Conservation (phyloP, 495 filamentous ascomycete genomes). For the Aspergillus nidulans region DNA sequence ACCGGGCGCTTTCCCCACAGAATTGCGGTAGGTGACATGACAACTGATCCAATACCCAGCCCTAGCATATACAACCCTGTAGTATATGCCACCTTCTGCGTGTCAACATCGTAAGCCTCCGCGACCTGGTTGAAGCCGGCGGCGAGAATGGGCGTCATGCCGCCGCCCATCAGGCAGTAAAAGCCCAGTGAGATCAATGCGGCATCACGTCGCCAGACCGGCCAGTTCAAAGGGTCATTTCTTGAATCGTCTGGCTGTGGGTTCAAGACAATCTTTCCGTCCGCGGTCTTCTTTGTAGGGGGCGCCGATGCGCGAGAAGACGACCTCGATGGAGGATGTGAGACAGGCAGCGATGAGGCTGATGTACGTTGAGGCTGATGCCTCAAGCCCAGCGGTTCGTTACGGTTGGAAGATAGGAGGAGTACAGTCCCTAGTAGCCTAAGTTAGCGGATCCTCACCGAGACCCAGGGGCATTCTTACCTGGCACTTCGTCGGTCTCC, state of each 20-base stretch:
- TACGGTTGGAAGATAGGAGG: conserved; percentile 67
- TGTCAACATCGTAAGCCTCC: conserved; percentile 60
- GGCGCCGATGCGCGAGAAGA: conserved; percentile 31
- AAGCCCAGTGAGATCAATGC: conserved; percentile 82
- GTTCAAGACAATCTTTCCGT: conserved; percentile 84
- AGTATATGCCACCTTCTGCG: conserved; percentile 76
- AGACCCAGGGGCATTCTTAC: conserved; percentile 41
- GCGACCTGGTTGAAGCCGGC: conserved; percentile 87
- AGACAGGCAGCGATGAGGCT: conserved; percentile 64
- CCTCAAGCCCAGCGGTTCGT: conserved; percentile 75
- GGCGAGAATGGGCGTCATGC: conserved; percentile 86
- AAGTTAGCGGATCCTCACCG: conserved; percentile 7
- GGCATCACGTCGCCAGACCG: conserved; percentile 72
- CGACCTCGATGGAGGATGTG: conserved; percentile 45
- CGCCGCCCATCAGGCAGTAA: conserved; percentile 89
- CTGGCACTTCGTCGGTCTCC: conserved; percentile 86
- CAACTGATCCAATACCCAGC: conserved; percentile 74
- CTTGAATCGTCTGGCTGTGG: conserved; percentile 87
- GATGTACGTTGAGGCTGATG: conserved; percentile 73
- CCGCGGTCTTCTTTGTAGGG: conserved; percentile 68
- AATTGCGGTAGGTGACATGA: conserved; percentile 88
- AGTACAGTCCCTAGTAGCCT: conserved; percentile 65
- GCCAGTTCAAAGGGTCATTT: conserved; percentile 96
- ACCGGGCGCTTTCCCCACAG: conserved; percentile 88
- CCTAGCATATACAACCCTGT: conserved; percentile 97